phyloP scores from a whole-genome alignment of 345 rosid species.

The Tarenaya hassleriana region DNA sequence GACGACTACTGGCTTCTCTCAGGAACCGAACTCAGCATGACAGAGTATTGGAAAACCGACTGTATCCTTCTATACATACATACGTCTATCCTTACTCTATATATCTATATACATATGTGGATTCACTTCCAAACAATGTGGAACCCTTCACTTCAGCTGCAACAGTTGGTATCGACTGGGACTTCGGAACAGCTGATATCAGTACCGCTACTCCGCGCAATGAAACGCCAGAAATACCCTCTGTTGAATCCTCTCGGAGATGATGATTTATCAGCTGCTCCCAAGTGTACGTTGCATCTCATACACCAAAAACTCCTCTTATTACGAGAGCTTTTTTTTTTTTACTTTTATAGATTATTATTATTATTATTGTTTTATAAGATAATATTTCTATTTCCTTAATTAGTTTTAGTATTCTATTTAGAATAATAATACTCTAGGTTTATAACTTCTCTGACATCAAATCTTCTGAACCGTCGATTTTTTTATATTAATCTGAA shows the following conservation, averaged over 20 bases:
- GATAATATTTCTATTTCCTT: no score
- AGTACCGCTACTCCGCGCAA: constrained; percentile 49
- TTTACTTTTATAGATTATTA: no score
- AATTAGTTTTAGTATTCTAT: no score
- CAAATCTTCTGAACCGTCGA: no score
- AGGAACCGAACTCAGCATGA: constrained; percentile 73
- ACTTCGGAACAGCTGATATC: constrained; percentile 53
- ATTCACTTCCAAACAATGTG: neutral
- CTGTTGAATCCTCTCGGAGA: constrained; percentile 36
- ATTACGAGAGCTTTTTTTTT: no score
- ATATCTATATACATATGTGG: neutral
- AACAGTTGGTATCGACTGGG: constrained; percentile 79
- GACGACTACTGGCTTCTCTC: constrained; percentile 90
- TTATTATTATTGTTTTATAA: no score
- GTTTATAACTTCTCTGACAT: no score
- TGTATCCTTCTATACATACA: constrained; percentile 55
- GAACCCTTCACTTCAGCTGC: constrained; percentile 42
- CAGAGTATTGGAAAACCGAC: constrained; percentile 89
- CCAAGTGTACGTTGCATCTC: no score
- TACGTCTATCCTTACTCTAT: neutral
- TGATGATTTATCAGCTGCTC: no score
- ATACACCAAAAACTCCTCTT: no score
- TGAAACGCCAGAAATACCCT: constrained; percentile 46
- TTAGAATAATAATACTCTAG: no score
- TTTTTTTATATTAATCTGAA: no score